phyloP scores from a whole-genome alignment of 169 alveolate genomes.

The Plasmodium sp. region DNA sequence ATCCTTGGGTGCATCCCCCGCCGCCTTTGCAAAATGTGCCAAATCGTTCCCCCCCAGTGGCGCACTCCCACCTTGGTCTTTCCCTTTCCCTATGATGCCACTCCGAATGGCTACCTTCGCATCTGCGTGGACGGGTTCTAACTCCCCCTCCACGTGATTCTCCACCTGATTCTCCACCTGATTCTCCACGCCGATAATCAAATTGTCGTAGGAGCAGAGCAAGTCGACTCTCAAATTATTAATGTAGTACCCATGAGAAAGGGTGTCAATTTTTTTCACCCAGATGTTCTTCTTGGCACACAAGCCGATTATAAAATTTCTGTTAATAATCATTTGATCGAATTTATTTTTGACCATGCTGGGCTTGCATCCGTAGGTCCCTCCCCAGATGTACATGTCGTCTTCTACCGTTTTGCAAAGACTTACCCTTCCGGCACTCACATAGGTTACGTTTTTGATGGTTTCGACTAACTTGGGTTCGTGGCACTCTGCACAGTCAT shows the following conservation, averaged over 20 bases:
- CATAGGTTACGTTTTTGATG: background rate
- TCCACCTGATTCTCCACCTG: background rate
- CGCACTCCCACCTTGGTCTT: background rate
- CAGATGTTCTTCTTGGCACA: slow-evolving; percentile 39
- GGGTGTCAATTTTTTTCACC: slow-evolving; percentile 43
- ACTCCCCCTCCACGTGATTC: background rate
- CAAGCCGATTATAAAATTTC: slow-evolving; percentile 46
- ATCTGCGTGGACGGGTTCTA: background rate
- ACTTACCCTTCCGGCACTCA: slow-evolving; percentile 63
- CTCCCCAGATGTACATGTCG: slow-evolving; percentile 64
- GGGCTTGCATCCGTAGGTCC: slow-evolving; percentile 43
- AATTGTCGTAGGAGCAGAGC: slow-evolving; percentile 35
- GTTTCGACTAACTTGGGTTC: slow-evolving; percentile 38
- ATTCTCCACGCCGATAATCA: slow-evolving; percentile 69
- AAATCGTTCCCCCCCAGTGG: background rate
- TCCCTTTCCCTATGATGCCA: background rate
- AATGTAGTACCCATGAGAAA: slow-evolving; percentile 49
- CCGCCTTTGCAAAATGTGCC: background rate
- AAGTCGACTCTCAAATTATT: slow-evolving; percentile 41
- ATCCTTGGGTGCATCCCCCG: background rate
- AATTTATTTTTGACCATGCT: slow-evolving; percentile 55
- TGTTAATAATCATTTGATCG: slow-evolving; percentile 27
- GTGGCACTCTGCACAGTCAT: background rate
- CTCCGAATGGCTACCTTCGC: background rate
- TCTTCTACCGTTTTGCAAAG: slow-evolving; percentile 49